A percentile compares a stretch with the other conserved stretches of the same genome.
Evolutionary conservation across 768 basidiomycete genomes (phyloP).

Genomic region (Leccinellum luteum): DNA sequence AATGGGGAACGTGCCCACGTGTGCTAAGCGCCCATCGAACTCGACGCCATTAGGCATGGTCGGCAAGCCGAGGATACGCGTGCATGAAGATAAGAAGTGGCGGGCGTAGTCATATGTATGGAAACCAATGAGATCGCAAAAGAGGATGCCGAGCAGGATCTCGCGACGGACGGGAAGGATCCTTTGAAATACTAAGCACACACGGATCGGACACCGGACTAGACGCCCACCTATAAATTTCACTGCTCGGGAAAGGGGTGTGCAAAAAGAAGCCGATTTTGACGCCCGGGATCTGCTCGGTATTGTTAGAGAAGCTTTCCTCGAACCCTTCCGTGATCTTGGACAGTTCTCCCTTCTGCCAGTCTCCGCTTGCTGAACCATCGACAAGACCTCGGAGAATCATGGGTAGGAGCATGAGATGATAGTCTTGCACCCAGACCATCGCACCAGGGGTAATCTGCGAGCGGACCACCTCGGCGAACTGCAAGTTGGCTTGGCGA

Average conservation of each 20-base stretch:
- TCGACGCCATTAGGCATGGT: slow-evolving; percentile 99
- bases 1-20: slow-evolving; percentile 98
- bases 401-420: slow-evolving; percentile 97
- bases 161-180: slow-evolving; percentile 96
- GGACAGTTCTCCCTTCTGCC: slow-evolving; percentile 58
- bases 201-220: slow-evolving; percentile 14
- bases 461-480: slow-evolving; percentile 83
- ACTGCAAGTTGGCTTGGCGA: slow-evolving; percentile 92
- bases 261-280: slow-evolving; percentile 99
- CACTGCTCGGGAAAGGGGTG: slow-evolving; percentile 96
- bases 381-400: slow-evolving; percentile 87
- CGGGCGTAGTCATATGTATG: slow-evolving; percentile 99
- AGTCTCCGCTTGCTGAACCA: slow-evolving; percentile 56
- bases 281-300: slow-evolving; percentile 55
- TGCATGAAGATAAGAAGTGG: slow-evolving; percentile 98
- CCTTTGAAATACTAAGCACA: slow-evolving; percentile 38
- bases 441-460: slow-evolving; percentile 85
- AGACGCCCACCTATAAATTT: slow-evolving; percentile 85
- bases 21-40: slow-evolving; percentile 91
- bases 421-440: slow-evolving; percentile 99
- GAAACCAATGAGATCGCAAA: slow-evolving; percentile 97
- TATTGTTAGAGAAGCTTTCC: slow-evolving; percentile 36
- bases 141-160: slow-evolving; percentile 93
- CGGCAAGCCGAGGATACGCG: slow-evolving; percentile 89
- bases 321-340: slow-evolving; percentile 74